Percentiles rank a stretch among this genome's conserved stretches.
Evolutionary conservation across 1,284 basidiomycete genomes (phyloP).

Genomic region (Trichosporon sp.): DNA sequence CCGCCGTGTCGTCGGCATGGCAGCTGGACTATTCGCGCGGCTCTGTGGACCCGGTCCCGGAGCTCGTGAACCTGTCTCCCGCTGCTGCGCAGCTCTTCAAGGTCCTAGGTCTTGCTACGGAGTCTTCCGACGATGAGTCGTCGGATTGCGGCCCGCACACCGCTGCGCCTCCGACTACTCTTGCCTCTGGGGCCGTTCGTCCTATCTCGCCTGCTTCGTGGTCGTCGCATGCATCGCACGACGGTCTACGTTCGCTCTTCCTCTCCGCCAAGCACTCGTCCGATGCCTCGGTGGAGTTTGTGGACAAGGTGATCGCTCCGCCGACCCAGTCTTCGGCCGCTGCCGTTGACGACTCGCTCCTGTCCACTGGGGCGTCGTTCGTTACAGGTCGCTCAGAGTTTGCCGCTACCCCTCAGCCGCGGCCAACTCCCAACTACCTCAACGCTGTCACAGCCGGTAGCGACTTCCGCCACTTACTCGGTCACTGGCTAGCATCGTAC

Average conservation of each 20-base stretch:
- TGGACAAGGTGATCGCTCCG: background rate
- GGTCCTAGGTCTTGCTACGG: background rate
- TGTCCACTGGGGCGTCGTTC: background rate
- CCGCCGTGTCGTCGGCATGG: too few species aligned
- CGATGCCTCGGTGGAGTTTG: background rate
- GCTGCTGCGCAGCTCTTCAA: background rate
- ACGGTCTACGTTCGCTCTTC: background rate
- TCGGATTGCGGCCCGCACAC: background rate
- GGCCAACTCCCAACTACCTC: background rate
- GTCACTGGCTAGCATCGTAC: constrained; percentile 11
- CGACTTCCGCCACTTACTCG: background rate
- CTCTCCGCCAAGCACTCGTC: background rate
- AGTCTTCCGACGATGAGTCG: background rate
- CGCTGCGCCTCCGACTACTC: background rate
- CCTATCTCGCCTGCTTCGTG: background rate
- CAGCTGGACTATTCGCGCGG: background rate
- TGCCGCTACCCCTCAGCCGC: background rate
- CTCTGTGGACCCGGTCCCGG: background rate
- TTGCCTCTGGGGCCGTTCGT: background rate
- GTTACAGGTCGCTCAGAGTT: background rate
- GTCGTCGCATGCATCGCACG: background rate
- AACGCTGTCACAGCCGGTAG: background rate
- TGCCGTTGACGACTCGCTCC: background rate
- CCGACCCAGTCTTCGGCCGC: background rate
- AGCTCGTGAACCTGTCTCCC: background rate